Evolutionary conservation across 768 basidiomycete genomes (phyloP).

Genomic region (Auricularia auricula-judae): DNA sequence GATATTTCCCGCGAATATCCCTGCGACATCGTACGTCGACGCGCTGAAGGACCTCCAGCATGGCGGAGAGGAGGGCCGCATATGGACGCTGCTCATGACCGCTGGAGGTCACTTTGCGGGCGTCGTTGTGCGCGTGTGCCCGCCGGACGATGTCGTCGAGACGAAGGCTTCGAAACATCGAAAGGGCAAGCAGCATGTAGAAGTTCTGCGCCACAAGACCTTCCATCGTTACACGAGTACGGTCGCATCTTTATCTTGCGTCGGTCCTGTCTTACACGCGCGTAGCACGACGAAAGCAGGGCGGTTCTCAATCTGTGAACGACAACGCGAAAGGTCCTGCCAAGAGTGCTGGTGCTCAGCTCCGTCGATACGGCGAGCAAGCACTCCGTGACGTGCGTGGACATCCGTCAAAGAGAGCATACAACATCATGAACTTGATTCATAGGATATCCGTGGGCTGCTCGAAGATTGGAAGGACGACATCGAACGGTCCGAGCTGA

Average conservation of each 20-base stretch:
- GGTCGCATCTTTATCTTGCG: constrained; percentile 18
- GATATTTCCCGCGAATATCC: constrained; percentile 44
- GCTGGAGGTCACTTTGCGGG: constrained; percentile 99
- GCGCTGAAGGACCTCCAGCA: constrained; percentile 59
- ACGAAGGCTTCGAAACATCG: constrained; percentile 46
- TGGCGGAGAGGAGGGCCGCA: constrained; percentile 43
- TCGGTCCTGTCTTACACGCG: neutral
- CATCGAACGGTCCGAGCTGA: constrained; percentile 71
- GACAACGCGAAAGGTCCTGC: constrained; percentile 91
- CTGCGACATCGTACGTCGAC: constrained; percentile 38
- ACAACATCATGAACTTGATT: neutral
- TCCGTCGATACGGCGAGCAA: constrained; percentile 92
- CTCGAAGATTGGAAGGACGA: constrained; percentile 83
- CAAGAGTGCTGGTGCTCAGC: constrained; percentile 84
- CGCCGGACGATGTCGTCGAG: constrained; percentile 31
- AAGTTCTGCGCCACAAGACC: constrained; percentile 83
- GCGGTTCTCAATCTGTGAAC: constrained; percentile 85
- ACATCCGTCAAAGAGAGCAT: neutral
- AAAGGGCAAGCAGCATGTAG: constrained; percentile 63
- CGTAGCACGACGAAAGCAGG: constrained; percentile 90
- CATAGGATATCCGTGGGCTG: constrained; percentile 78
- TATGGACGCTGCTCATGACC: constrained; percentile 92
- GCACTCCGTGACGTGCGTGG: constrained; percentile 73
- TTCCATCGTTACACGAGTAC: constrained; percentile 97
- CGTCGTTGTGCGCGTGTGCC: constrained; percentile 65